Conservation (phyloP, 331 rosid species). For the Quercus phellos region DNA sequence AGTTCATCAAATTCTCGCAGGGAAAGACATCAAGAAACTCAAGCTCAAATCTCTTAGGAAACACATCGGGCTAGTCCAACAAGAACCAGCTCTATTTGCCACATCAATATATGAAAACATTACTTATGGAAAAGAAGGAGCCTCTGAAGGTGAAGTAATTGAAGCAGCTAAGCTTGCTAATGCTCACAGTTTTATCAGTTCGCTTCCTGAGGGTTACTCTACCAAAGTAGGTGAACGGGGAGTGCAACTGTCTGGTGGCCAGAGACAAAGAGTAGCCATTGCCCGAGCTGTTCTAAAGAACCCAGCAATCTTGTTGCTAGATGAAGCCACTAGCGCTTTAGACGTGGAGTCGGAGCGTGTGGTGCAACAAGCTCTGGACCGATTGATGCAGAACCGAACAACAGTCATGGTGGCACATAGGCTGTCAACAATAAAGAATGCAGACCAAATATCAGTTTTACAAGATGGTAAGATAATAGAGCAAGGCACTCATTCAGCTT, state of each 20-base stretch:
- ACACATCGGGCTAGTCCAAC: conserved; percentile 89
- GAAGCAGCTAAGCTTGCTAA: conserved; percentile 90
- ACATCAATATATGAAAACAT: conserved; percentile 85
- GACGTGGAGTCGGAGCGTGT: conserved; percentile 84
- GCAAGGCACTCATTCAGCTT: conserved; percentile 79
- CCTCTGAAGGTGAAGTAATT: conserved; percentile 73
- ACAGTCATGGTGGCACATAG: conserved; percentile 93
- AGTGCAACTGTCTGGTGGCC: conserved; percentile 92
- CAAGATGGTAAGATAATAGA: conserved; percentile 86
- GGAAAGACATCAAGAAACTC: conserved; percentile 68
- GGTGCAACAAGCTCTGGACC: conserved; percentile 83
- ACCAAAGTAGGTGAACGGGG: conserved; percentile 95
- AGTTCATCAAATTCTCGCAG: conserved; percentile 43
- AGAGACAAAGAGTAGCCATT: conserved; percentile 85
- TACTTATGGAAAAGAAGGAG: conserved; percentile 82
- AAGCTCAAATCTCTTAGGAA: conserved; percentile 72
- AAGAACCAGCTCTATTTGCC: conserved; percentile 93
- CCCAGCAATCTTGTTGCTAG: conserved; percentile 77
- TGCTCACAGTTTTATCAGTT: conserved; percentile 81
- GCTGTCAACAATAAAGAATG: conserved; percentile 79
- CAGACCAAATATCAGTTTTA: conserved; percentile 89
- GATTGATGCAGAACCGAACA: conserved; percentile 80
- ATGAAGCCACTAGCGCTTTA: conserved; percentile 91
- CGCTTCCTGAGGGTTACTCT: conserved; percentile 85
- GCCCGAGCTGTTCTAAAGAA: conserved; percentile 84